Evolutionary conservation across 805 yeast genomes (phyloP).

Genomic region (Pichia manshurica): DNA sequence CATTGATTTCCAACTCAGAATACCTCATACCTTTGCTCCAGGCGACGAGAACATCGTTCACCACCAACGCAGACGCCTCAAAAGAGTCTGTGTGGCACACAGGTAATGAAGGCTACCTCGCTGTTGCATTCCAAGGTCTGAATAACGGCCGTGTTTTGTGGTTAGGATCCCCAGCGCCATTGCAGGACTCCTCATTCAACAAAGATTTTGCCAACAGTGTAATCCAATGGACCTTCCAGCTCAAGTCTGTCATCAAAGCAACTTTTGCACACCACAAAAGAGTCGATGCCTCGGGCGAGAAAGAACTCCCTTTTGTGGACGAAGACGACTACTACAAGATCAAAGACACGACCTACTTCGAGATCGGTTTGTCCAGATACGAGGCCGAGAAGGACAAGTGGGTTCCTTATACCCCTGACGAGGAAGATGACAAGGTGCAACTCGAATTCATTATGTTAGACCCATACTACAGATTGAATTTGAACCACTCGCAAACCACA

Average conservation of each 20-base stretch:
- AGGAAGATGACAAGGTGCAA: constrained; percentile 42
- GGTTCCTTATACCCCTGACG: constrained; percentile 47
- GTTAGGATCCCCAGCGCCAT: constrained; percentile 64
- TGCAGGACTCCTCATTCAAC: constrained; percentile 36
- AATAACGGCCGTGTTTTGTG: constrained; percentile 74
- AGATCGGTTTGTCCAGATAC: constrained; percentile 44
- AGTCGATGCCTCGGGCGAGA: constrained; percentile 12
- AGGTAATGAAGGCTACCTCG: constrained; percentile 72
- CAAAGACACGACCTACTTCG: constrained; percentile 60
- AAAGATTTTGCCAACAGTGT: constrained; percentile 40
- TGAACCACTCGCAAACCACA: constrained; percentile 39
- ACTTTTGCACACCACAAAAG: constrained; percentile 51
- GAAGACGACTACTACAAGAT: constrained; percentile 57
- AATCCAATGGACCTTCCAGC: constrained; percentile 69
- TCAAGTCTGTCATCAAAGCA: constrained; percentile 55
- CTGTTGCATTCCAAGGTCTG: constrained; percentile 74
- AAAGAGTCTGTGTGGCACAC: constrained; percentile 61
- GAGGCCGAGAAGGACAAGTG: constrained; percentile 45
- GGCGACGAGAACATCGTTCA: constrained; percentile 61
- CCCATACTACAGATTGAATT: constrained; percentile 82
- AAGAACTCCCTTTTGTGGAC: constrained; percentile 19
- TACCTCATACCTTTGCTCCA: constrained; percentile 62
- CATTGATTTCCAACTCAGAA: constrained; percentile 64
- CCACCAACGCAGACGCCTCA: constrained; percentile 22
- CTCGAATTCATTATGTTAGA: constrained; percentile 85